These are phyloP conservation scores for Bruguiera parviflora DNA, from an alignment of 345 rosid genomes.

Conservation along the genomic window DNA sequence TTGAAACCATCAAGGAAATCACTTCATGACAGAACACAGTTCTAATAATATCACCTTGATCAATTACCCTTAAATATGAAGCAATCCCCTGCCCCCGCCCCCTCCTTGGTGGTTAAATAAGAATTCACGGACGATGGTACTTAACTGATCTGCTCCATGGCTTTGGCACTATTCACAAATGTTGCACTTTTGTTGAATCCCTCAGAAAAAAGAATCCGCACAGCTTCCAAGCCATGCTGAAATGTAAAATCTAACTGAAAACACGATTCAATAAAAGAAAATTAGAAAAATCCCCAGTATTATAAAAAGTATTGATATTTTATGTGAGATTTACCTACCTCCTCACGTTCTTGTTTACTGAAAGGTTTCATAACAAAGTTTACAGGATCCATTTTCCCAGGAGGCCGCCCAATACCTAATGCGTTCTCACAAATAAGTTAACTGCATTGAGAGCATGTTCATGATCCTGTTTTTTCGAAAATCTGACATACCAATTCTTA, in stretches of 20 bases:
- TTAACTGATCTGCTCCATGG: slow-evolving; percentile 47
- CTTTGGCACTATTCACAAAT: slow-evolving; percentile 63
- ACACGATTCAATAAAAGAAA: neutral
- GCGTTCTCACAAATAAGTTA: slow-evolving; percentile 9
- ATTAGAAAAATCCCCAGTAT: neutral
- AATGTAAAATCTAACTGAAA: slow-evolving; percentile 77
- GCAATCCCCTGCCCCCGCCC: too few species aligned
- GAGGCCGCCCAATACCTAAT: slow-evolving; percentile 92
- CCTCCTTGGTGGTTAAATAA: too few species aligned
- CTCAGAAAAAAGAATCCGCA: slow-evolving; percentile 61
- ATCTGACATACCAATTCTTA: slow-evolving; percentile 67
- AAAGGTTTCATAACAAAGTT: slow-evolving; percentile 73
- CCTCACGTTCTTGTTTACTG: slow-evolving; percentile 66
- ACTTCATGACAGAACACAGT: too few species aligned
- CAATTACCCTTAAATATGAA: too few species aligned
- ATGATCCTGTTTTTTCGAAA: neutral
- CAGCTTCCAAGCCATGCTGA: slow-evolving; percentile 61
- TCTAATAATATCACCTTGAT: too few species aligned
- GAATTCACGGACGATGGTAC: too few species aligned
- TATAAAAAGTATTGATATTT: neutral
- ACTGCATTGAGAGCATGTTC: neutral
- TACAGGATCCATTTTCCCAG: slow-evolving; percentile 83
- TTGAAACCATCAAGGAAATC: too few species aligned
- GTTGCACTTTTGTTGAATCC: slow-evolving; percentile 86
- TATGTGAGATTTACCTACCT: slow-evolving; percentile 39